phyloP scores from a whole-genome alignment of 768 basidiomycete genomes.

The Trametes punicea region DNA sequence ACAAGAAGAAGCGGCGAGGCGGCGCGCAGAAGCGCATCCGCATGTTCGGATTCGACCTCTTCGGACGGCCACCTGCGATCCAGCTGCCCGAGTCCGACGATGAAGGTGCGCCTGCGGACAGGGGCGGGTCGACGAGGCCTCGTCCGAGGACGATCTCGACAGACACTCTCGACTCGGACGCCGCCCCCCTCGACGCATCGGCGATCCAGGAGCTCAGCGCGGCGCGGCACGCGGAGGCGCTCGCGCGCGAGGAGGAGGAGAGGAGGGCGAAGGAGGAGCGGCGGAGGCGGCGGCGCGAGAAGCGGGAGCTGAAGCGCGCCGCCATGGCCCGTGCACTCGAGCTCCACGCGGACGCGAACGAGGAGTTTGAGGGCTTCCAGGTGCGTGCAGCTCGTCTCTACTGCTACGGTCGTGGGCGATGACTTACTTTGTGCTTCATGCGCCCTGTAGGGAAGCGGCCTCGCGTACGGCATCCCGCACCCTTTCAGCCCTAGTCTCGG shows the following conservation, averaged over 20 bases:
- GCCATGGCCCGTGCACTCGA: slow-evolving; percentile 38
- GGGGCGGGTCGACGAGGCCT: neutral
- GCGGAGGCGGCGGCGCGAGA: slow-evolving; percentile 43
- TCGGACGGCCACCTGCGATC: slow-evolving; percentile 56
- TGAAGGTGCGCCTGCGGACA: slow-evolving; percentile 30
- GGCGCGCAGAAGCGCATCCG: slow-evolving; percentile 41
- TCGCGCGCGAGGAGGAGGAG: slow-evolving; percentile 39
- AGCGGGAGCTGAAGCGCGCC: slow-evolving; percentile 41
- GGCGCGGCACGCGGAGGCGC: slow-evolving; percentile 35
- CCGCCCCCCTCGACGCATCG: slow-evolving; percentile 58
- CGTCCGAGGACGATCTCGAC: slow-evolving; percentile 27
- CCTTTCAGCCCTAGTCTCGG: slow-evolving; percentile 18
- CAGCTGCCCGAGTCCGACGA: slow-evolving; percentile 50
- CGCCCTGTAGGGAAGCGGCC: slow-evolving; percentile 25
- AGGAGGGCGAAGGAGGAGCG: slow-evolving; percentile 44
- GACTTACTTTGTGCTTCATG: neutral
- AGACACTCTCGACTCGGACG: slow-evolving; percentile 65
- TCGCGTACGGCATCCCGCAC: neutral
- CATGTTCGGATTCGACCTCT: slow-evolving; percentile 64
- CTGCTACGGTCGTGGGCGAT: neutral
- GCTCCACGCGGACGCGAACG: slow-evolving; percentile 24
- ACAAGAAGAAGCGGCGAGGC: slow-evolving; percentile 13
- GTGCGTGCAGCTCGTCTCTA: slow-evolving; percentile 38
- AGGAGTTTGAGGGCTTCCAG: slow-evolving; percentile 65
- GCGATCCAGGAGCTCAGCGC: slow-evolving; percentile 52